Base-by-base conservation (phyloP, 805 yeast species). In the Vanderwaltozyma polyspora region DNA sequence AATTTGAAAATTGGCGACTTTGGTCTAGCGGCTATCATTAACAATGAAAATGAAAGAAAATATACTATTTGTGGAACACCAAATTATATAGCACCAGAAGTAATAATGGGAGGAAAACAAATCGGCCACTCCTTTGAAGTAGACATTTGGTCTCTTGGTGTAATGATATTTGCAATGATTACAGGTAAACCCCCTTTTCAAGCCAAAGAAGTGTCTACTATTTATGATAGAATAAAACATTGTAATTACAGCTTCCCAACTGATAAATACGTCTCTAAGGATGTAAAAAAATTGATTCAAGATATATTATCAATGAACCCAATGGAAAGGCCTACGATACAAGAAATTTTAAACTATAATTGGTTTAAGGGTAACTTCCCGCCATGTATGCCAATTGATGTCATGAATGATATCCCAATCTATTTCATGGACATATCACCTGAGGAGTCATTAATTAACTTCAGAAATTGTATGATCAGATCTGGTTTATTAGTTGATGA, bases 31-130 rank as follows among this genome's bases (percentile, higher is more conserved):
- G 86, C 96, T 1, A 80, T 84, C n/a, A 68, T 91, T 41, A 81
- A 80, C 28, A 66, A 74, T 16, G 66, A 70, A 21, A 70, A 70
- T 38, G 83, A 83, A 33, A 76, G 89, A 44, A 85, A 89, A 52
- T 82, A 79, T 55, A 89, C 98, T 29, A 84, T 91, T 36, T 91
- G 99, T 60, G 99, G 99, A 35, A 91, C 99, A 17, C 99, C 99
- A 40, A 91, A 91, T 62, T 91, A 91, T 57, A 91, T 91, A 54
- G 96, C 98, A 1, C 99, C 99, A 6, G 99, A 91, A 64, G 94
- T 91, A 16, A 68, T 91, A 44, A 82, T 86, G 27, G 94, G 94
- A 19, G 94, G 94, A 19, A 85, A 85, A 49, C 73, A 67, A 35
- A 70, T 75, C 10, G 98, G 97, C 7, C 98, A 91, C 58, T 77